Evolutionary conservation across 2,329 filamentous ascomycete species (phyloP), one percentile per base, ranked within the genome.

Genomic region (Cladosporium sp.): DNA sequence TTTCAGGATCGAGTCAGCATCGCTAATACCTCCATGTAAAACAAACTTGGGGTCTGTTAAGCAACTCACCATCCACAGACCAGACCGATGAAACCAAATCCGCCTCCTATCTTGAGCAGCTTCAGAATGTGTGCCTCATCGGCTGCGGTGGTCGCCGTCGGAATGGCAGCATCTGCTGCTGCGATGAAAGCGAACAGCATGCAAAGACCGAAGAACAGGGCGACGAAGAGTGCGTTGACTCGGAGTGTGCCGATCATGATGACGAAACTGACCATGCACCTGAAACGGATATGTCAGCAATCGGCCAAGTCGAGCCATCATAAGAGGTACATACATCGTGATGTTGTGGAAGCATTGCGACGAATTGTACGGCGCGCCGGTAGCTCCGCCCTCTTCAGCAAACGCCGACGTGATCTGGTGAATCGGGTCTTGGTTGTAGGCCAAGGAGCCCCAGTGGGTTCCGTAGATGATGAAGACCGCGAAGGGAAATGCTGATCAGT

Each of bases 401-500:
- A 59, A 63, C 1, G 58, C 44, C 1, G 52, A 55, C 11, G 54
- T 42, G 37, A 58, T 56, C 33, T 58, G 49, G 46, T 60, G 55
- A n/a, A 55, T 52, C 3, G 62, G 59, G 35, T 64, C 62, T 37
- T 59, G 52, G 9, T 54, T 54, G 56, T 65, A 65, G 9, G 58
- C 63, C 7, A 65, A 54, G 31, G 52, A 55, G 35, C 56, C 48
- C 63, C 62, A 64, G 51, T 65, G 62, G 37, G 43, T 53, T 28
- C 63, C 63, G 53, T 59, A 66, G 50, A 60, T 59, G 51, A 64
- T 49, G 46, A 66, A 66, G 37, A 66, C 60, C 22, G 61, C 56
- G 44, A 63, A 59, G 0, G 62, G 61, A 43, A 64, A 64, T 9
- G 62, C 50, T 53, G 18, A 9, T 16, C 6, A 16, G 1, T 7